Evolutionary conservation across 116 monocot genomes (phyloP).

Genomic region (Iris pallida): DNA sequence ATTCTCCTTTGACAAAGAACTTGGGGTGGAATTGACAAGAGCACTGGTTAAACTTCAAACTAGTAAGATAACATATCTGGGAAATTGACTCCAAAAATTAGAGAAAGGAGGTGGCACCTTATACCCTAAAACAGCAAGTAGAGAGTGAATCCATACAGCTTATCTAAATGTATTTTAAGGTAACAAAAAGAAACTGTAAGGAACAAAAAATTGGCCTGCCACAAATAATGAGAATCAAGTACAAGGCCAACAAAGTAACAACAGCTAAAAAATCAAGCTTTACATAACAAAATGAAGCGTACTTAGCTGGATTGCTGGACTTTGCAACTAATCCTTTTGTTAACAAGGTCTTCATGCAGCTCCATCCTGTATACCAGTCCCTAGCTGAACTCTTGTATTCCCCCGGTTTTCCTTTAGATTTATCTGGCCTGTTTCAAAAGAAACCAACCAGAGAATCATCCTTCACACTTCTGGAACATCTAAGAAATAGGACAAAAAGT

Average conservation of each 20-base stretch:
- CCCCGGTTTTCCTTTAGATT: conserved; percentile 60
- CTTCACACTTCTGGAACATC: neutral
- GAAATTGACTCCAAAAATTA: no score
- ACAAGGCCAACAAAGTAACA: neutral
- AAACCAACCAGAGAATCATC: neutral
- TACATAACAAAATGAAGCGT: conserved; percentile 8
- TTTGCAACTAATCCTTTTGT: conserved; percentile 82
- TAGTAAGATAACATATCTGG: no score
- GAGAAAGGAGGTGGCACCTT: no score
- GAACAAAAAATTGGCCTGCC: no score
- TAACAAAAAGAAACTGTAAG: no score
- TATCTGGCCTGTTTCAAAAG: conserved; percentile 49
- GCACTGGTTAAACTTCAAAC: no score
- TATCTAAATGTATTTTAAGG: no score
- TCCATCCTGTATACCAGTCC: conserved; percentile 97
- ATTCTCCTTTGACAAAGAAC: no score
- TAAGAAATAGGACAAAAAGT: neutral
- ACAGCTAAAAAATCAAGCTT: neutral
- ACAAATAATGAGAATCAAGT: neutral
- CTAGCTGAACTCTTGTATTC: conserved; percentile 54
- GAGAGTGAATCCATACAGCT: no score
- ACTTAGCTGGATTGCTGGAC: conserved; percentile 89
- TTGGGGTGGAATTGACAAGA: no score
- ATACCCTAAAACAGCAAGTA: no score
- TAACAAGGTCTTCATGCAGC: conserved; percentile 84